These are phyloP conservation scores for Medakamo hakoo DNA, from an alignment of 139 green algal genomes.

Conservation along the genomic window DNA sequence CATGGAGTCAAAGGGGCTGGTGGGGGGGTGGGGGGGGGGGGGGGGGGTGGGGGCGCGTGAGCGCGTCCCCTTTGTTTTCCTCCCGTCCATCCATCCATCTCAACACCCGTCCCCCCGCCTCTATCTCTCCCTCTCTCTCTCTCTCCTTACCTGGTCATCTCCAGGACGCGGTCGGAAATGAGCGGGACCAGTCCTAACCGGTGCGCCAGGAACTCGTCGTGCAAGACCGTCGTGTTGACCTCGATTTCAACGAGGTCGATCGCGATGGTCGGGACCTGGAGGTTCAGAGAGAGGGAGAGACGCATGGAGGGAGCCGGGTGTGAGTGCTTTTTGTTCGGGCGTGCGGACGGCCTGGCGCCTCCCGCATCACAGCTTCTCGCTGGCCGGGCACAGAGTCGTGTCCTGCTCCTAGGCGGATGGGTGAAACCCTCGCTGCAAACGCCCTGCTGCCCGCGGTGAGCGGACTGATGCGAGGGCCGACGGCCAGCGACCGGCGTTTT, in stretches of 20 bases:
- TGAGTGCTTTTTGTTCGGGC: neutral
- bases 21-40: slow-evolving; percentile 21
- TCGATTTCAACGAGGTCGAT: slow-evolving; percentile 98
- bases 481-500: neutral
- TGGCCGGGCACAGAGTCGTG: neutral
- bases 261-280: slow-evolving; percentile 85
- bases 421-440: neutral
- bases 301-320: neutral
- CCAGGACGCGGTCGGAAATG: slow-evolving; percentile 29
- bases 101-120: too few relatives aligned
- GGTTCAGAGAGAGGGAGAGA: neutral
- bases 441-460: too few relatives aligned
- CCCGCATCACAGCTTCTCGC: neutral
- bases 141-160: too few relatives aligned
- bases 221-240: slow-evolving; percentile 89
- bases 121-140: too few relatives aligned
- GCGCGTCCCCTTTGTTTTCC: too few relatives aligned
- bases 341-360: neutral
- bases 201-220: slow-evolving; percentile 96
- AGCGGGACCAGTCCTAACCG: slow-evolving; percentile 71
- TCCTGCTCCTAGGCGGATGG: neutral
- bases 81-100: too few relatives aligned
- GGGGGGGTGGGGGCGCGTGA: too few relatives aligned
- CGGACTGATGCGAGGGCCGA: too few relatives aligned
- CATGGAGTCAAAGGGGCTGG: slow-evolving; percentile 24